phyloP scores from a whole-genome alignment of 1,139 yeast species.

The Nadsonia commutata region DNA sequence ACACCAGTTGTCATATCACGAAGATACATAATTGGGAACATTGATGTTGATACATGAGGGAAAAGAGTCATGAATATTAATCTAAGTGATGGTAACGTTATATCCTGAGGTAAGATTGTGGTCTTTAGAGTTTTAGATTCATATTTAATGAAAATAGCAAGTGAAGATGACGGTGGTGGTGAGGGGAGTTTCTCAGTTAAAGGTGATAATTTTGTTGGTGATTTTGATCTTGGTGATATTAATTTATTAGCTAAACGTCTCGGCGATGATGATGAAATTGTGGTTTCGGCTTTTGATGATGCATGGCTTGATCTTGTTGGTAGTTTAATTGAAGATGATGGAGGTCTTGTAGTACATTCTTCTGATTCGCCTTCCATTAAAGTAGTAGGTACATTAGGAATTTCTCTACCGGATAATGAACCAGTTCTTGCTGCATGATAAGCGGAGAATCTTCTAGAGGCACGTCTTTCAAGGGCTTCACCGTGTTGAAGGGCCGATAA shows the following conservation, averaged over 20 bases:
- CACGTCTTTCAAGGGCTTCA: conserved; percentile 73
- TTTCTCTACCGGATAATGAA: conserved; percentile 12
- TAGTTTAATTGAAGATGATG: background rate
- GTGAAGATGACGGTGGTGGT: background rate
- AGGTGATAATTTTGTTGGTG: too few relatives aligned
- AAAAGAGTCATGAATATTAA: conserved; percentile 74
- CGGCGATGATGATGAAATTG: background rate
- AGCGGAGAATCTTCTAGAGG: conserved; percentile 84
- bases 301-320: background rate
- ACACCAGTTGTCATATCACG: conserved; percentile 46
- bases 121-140: background rate
- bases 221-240: too few relatives aligned
- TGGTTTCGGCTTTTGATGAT: background rate
- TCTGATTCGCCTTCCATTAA: too few relatives aligned
- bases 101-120: conserved; percentile 30
- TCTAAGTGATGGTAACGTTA: conserved; percentile 50
- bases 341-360: too few relatives aligned
- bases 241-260: too few relatives aligned
- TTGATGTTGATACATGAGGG: conserved; percentile 59
- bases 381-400: conserved; percentile 18
- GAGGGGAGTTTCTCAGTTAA: too few relatives aligned
- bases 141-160: conserved; percentile 1
- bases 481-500: conserved; percentile 66
- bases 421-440: conserved; percentile 73
- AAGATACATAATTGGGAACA: conserved; percentile 73